Evolutionary conservation across 495 filamentous ascomycete genomes (phyloP).

Genomic region (Chaetomidium leptoderma): DNA sequence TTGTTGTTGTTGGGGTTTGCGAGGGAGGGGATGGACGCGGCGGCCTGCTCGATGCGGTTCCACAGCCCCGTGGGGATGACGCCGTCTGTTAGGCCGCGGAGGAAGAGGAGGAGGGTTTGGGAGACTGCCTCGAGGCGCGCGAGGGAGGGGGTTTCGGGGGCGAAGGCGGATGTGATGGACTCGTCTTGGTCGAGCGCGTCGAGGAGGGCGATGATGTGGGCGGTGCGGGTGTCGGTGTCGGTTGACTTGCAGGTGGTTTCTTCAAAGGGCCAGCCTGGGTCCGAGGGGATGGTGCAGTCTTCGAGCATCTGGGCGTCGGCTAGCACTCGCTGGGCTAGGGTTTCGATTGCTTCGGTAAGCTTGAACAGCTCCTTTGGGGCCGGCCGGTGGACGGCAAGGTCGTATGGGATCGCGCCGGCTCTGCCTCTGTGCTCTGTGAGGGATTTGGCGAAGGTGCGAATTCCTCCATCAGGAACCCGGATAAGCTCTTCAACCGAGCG

Average conservation of each 20-base stretch:
- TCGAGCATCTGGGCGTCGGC: conserved; percentile 83
- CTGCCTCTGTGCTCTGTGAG: conserved; percentile 24
- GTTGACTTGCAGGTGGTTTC: conserved; percentile 34
- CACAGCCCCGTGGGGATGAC: conserved; percentile 66
- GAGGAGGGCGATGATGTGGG: conserved; percentile 43
- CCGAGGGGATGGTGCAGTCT: conserved; percentile 53
- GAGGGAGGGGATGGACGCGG: conserved; percentile 8
- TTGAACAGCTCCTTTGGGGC: conserved; percentile 80
- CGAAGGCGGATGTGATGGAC: conserved; percentile 54
- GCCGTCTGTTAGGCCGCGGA: conserved; percentile 68
- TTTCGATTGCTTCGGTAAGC: conserved; percentile 78
- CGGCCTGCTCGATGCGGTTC: conserved; percentile 60
- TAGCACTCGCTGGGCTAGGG: conserved; percentile 64
- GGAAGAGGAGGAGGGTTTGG: conserved; percentile 64
- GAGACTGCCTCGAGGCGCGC: conserved; percentile 66
- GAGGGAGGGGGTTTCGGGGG: conserved; percentile 53
- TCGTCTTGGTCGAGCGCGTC: conserved; percentile 67
- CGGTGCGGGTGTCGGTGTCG: conserved; percentile 26
- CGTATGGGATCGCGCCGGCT: conserved; percentile 40
- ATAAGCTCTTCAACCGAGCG: conserved; percentile 79
- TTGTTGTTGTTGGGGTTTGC: too few relatives aligned
- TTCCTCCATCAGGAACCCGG: conserved; percentile 73
- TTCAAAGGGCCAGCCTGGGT: conserved; percentile 74
- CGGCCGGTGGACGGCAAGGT: conserved; percentile 42
- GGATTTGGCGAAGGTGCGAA: conserved; percentile 43